A percentile compares a stretch with the other conserved stretches of the same genome.
Conservation (phyloP, 441 rosid genomes). For the Lepidium campestre region DNA sequence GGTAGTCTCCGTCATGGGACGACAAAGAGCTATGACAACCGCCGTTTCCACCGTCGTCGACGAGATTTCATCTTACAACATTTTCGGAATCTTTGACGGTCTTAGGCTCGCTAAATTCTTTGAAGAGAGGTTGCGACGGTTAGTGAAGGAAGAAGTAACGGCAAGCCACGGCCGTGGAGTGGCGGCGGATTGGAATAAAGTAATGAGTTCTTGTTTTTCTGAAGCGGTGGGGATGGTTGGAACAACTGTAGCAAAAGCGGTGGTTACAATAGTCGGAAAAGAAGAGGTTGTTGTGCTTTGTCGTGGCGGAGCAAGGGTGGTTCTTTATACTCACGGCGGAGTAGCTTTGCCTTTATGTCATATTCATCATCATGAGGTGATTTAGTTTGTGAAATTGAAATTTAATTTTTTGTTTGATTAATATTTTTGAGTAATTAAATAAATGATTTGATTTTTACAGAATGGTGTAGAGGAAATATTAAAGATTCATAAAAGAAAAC, state of each 20-base stretch:
- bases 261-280: constrained; percentile 67
- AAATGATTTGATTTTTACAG: constrained; percentile 7
- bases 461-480: constrained; percentile 1
- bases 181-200: constrained; percentile 44
- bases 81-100: constrained; percentile 72
- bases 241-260: constrained; percentile 33
- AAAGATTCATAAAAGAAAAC: constrained; percentile 28
- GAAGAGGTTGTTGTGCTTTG: constrained; percentile 58
- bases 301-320: constrained; percentile 82
- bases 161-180: background rate
- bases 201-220: constrained; percentile 47
- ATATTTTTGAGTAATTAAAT: too few relatives aligned
- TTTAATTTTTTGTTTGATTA: background rate
- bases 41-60: constrained; percentile 51
- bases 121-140: constrained; percentile 44
- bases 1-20: constrained; percentile 58
- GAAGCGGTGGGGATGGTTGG: constrained; percentile 54
- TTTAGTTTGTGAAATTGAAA: background rate
- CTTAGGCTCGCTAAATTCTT: constrained; percentile 57
- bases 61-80: constrained; percentile 37
- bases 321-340: constrained; percentile 49
- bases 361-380: constrained; percentile 56
- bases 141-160: constrained; percentile 40
- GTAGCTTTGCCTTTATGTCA: constrained; percentile 55
- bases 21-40: constrained; percentile 70